A percentile compares a stretch with the other conserved stretches of the same genome.
These are phyloP conservation scores for Suhomyces bolitotheri DNA, from an alignment of 1,139 yeast genomes.

Conservation along the genomic window DNA sequence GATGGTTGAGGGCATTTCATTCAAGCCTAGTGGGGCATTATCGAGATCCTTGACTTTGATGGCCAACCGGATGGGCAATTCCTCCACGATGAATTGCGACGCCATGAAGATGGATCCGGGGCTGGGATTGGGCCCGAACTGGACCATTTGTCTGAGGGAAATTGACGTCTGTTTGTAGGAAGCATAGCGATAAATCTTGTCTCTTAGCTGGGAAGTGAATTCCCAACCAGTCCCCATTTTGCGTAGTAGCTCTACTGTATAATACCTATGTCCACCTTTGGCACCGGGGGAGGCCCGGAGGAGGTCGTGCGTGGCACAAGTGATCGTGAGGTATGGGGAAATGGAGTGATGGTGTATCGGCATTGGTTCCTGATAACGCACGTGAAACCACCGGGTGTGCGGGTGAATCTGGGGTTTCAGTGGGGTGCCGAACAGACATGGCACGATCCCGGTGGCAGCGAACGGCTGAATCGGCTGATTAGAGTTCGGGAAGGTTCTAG, in stretches of 20 bases:
- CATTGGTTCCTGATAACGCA: conserved; percentile 5
- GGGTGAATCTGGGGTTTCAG: too few species aligned
- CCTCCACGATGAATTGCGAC: conserved; percentile 82
- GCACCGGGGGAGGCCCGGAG: too few species aligned
- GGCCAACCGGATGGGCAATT: conserved; percentile 83
- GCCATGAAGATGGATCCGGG: conserved; percentile 83
- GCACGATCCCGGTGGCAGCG: too few species aligned
- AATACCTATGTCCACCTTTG: too few species aligned
- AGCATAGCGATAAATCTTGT: conserved; percentile 58
- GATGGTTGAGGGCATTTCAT: conserved; percentile 70
- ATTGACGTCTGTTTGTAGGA: conserved; percentile 81
- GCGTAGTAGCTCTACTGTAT: too few species aligned
- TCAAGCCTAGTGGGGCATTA: conserved; percentile 72
- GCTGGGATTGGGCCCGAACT: conserved; percentile 76
- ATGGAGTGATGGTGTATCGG: conserved; percentile 2
- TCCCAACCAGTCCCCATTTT: conserved; percentile 48
- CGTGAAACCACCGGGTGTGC: conserved; percentile 1
- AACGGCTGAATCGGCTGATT: too few species aligned
- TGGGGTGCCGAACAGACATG: too few species aligned
- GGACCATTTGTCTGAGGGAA: conserved; percentile 87
- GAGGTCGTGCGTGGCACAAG: conserved; percentile 2
- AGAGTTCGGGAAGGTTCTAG: too few species aligned
- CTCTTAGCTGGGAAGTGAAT: conserved; percentile 39
- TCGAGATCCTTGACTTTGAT: conserved; percentile 85
- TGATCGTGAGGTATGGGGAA: conserved; percentile 2